Base-by-base conservation (phyloP, 2,329 filamentous ascomycete genomes). In the Diaporthe sp. region DNA sequence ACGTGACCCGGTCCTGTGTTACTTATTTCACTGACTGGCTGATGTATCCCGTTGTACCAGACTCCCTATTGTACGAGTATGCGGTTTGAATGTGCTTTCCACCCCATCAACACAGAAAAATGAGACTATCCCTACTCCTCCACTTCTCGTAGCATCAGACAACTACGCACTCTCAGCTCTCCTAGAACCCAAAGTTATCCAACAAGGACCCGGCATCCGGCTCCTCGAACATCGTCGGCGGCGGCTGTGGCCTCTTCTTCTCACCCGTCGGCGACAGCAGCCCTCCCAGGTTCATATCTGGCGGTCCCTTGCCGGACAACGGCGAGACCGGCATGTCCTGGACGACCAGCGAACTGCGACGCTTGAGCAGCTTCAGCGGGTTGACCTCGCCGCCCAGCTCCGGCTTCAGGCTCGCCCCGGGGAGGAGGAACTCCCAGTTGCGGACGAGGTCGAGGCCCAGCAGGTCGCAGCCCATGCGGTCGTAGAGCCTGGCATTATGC, bases 391-490 rank as follows among this genome's bases (percentile, higher is more conserved):
- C 86, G 46, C 84, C 87, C 49, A 88, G 82, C 1, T 82, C 84
- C 2, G 81, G 81, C 19, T 80, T 79, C 73, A 73, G 78, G 53
- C 75, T 80, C 12, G 81, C 80, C 1, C 83, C 81, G 4, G 87
- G 86, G n/a, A 88, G 88, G 51, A 94, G 86, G 83, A 97, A 97
- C 80, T 95, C 92, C 95, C 95, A 97, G 78, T 93, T 94, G 42
- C 92, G 90, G 19, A 97, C 94, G 8, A 98, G 87, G 80, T 97
- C 95, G 6, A 98, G 87, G 1, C 96, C 97, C 0, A 98, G 89
- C 12, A 98, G 84, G 83, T 98, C 96, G 81, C 97, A 98, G 4
- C 97, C 96, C 96, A 97, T 98, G 12, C 95, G 93, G 82, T 94
- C 94, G 81, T 96, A 98, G 25, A 97, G 87, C 72, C 92, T 89